phyloP scores from a whole-genome alignment of 805 yeast genomes.

The Debaryomyces prosopidis region DNA sequence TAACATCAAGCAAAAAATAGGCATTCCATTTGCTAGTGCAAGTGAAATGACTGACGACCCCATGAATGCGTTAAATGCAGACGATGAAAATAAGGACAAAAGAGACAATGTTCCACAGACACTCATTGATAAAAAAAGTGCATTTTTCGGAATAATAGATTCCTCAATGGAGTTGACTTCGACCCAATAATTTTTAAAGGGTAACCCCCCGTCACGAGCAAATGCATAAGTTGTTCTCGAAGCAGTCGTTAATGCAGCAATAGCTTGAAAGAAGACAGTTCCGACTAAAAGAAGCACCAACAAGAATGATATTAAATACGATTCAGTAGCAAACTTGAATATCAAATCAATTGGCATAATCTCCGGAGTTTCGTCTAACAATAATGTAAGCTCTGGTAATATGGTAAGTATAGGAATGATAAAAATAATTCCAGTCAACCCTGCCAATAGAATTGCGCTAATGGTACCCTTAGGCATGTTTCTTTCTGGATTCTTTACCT shows the following conservation, averaged over 20 bases:
- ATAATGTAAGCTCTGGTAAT: slow-evolving; percentile 59
- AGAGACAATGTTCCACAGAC: slow-evolving; percentile 62
- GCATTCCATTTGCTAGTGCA: slow-evolving; percentile 75
- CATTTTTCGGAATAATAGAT: slow-evolving; percentile 68
- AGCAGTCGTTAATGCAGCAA: slow-evolving; percentile 78
- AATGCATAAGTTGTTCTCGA: slow-evolving; percentile 81
- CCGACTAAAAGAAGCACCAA: slow-evolving; percentile 67
- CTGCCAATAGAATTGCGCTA: slow-evolving; percentile 61
- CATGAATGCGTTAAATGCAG: slow-evolving; percentile 81
- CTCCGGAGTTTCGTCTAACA: slow-evolving; percentile 60
- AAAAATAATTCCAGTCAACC: slow-evolving; percentile 69
- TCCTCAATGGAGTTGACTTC: slow-evolving; percentile 58
- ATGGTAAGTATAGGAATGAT: slow-evolving; percentile 71
- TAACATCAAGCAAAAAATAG: slow-evolving; percentile 62
- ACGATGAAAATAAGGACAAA: slow-evolving; percentile 64
- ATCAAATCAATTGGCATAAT: slow-evolving; percentile 79
- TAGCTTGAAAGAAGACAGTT: slow-evolving; percentile 71
- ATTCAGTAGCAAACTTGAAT: slow-evolving; percentile 68
- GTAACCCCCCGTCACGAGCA: slow-evolving; percentile 82
- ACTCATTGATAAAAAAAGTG: slow-evolving; percentile 62
- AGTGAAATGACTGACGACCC: slow-evolving; percentile 79
- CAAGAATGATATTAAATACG: slow-evolving; percentile 66
- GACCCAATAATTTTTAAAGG: slow-evolving; percentile 63
- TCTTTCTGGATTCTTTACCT: slow-evolving; percentile 71
- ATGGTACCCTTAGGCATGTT: slow-evolving; percentile 75